A percentile compares a stretch with the other conserved stretches of the same genome.
phyloP scores from a whole-genome alignment of 139 green algal species.

The Haematococcus sp. region DNA sequence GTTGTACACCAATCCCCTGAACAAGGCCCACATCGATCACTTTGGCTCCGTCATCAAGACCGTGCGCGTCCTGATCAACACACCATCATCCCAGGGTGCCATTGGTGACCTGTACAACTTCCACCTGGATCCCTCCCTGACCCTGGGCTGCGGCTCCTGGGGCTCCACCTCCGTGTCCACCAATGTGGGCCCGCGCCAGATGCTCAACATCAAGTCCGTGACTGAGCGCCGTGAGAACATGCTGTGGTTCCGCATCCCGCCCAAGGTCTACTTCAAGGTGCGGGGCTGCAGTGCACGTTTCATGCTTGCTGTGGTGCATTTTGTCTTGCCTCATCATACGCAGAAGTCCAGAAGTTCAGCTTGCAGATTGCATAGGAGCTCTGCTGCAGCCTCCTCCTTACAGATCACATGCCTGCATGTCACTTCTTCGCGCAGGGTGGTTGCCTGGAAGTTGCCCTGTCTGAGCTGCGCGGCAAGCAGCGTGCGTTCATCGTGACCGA shows the following conservation, averaged over 20 bases:
- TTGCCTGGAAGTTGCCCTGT: constrained; percentile 53
- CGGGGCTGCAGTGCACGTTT: no score
- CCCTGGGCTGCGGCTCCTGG: constrained; percentile 67
- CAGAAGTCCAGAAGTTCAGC: no score
- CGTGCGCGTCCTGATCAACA: constrained; percentile 69
- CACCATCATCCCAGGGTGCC: constrained; percentile 51
- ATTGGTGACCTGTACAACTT: constrained; percentile 74
- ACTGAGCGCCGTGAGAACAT: constrained; percentile 65
- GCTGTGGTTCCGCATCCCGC: constrained; percentile 67
- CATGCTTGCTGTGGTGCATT: no score
- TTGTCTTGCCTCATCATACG: no score
- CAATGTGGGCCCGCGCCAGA: constrained; percentile 60
- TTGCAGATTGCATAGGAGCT: neutral
- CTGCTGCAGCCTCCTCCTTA: neutral
- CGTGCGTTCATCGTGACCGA: constrained; percentile 68
- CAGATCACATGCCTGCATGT: neutral
- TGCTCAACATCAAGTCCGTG: constrained; percentile 71
- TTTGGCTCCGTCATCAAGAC: constrained; percentile 54
- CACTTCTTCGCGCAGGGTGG: constrained; percentile 45
- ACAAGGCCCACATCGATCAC: constrained; percentile 46
- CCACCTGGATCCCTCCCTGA: constrained; percentile 70
- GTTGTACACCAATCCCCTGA: constrained; percentile 61
- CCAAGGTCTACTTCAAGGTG: constrained; percentile 54
- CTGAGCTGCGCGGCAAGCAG: constrained; percentile 48
- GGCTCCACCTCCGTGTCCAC: constrained; percentile 59